Conservation (phyloP, 2,329 filamentous ascomycete species). For the Fusarium transvaalense region DNA sequence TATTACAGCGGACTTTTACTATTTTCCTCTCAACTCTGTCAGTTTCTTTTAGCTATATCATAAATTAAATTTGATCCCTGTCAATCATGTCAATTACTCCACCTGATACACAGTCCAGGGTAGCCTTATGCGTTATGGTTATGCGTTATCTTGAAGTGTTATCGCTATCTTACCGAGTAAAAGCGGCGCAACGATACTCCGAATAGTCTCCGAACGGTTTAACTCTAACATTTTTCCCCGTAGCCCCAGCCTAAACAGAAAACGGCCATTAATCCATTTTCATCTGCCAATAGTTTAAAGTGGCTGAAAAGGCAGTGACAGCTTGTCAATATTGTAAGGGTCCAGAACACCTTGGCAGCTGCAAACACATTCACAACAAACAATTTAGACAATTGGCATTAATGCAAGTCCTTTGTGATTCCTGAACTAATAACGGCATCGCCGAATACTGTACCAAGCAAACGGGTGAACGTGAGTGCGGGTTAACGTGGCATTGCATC, state of each 20-base stretch:
- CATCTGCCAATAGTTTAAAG: background rate
- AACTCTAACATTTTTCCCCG: too few species aligned
- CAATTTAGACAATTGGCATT: background rate
- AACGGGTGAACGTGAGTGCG: background rate
- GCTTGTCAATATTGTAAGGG: background rate
- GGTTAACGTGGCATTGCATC: background rate
- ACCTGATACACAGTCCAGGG: background rate
- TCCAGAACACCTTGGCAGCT: background rate
- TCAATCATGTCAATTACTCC: too few species aligned
- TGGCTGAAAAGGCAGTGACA: background rate
- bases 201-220: background rate
- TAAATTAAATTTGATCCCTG: too few species aligned
- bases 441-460: background rate
- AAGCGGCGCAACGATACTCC: background rate
- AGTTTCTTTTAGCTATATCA: too few species aligned
- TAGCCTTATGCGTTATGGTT: background rate
- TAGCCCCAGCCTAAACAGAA: background rate
- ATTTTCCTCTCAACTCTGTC: too few species aligned
- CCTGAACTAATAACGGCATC: background rate
- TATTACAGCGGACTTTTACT: too few species aligned
- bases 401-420: background rate
- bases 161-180: background rate
- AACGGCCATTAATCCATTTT: background rate
- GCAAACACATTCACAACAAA: background rate
- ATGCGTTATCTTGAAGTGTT: background rate